Percentiles rank a stretch among this genome's conserved stretches.
Conservation (phyloP, 805 yeast genomes). For the Middelhovenomyces tepae region DNA sequence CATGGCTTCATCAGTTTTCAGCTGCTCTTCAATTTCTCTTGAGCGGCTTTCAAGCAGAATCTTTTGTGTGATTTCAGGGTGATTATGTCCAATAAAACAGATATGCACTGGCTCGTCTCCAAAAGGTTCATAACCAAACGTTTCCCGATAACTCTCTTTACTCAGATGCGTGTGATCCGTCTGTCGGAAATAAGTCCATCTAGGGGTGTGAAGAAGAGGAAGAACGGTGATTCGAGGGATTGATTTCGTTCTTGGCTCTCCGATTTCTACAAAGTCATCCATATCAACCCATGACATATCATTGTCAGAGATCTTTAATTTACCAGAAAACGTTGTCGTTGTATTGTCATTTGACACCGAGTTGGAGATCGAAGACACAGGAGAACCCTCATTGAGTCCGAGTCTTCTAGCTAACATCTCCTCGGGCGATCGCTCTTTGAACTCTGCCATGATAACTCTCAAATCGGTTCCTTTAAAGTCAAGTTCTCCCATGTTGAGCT, state of each 20-base stretch:
- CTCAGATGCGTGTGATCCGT: constrained; percentile 42
- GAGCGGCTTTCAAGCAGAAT: constrained; percentile 23
- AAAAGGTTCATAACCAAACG: constrained; percentile 37
- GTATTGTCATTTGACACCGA: constrained; percentile 9
- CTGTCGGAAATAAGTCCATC: constrained; percentile 60
- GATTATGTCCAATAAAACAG: constrained; percentile 38
- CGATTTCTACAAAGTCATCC: constrained; percentile 69
- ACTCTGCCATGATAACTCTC: constrained; percentile 54
- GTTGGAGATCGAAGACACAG: constrained; percentile 7
- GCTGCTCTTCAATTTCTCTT: constrained; percentile 23
- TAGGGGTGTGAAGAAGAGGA: constrained; percentile 61
- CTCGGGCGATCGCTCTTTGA: constrained; percentile 46
- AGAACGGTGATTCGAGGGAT: constrained; percentile 37
- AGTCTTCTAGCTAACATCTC: constrained; percentile 30
- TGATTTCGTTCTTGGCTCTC: constrained; percentile 24
- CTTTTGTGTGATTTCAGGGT: constrained; percentile 23
- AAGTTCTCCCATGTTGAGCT: constrained; percentile 59
- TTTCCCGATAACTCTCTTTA: constrained; percentile 29
- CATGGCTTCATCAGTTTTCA: constrained; percentile 25
- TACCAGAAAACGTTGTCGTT: constrained; percentile 15
- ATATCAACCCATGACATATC: constrained; percentile 57
- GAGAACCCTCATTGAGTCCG: constrained; percentile 9
- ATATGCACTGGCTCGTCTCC: constrained; percentile 50
- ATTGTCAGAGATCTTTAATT: constrained; percentile 24
- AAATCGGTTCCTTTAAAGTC: constrained; percentile 63